Percentiles rank a stretch among this genome's conserved stretches.
phyloP scores from a whole-genome alignment of 306 rosid species.

The Lagenaria siceraria region DNA sequence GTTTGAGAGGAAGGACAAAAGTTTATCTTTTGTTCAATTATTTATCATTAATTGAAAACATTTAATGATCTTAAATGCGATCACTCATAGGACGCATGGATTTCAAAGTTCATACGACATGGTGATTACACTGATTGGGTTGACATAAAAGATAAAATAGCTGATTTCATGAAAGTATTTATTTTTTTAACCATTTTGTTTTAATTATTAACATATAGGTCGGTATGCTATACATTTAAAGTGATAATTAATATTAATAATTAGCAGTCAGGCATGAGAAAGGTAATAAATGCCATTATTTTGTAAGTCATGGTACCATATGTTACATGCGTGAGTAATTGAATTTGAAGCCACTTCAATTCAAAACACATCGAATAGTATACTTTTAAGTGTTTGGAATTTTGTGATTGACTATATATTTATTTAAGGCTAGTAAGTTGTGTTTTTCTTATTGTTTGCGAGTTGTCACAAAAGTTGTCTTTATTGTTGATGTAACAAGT shows the following conservation, averaged over 20 bases:
- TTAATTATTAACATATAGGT: neutral
- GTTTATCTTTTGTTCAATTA: neutral
- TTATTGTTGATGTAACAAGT: no score
- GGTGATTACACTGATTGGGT: neutral
- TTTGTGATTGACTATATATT: no score
- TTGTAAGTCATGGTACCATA: neutral
- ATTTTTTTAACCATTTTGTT: neutral
- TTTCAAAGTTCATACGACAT: neutral
- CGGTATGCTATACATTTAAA: neutral
- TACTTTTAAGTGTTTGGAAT: no score
- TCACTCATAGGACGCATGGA: neutral
- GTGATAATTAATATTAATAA: neutral
- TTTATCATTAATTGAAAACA: neutral
- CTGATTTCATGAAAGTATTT: neutral
- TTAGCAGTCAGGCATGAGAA: neutral
- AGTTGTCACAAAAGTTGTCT: no score
- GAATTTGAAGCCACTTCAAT: no score
- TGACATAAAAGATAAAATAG: neutral
- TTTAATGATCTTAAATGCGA: neutral
- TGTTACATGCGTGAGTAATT: no score
- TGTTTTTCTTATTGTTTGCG: no score
- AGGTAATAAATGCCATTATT: neutral
- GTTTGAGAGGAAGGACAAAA: neutral
- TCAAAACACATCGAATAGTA: no score
- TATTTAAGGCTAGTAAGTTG: no score